Evolutionary conservation across 441 rosid genomes (phyloP).

Genomic region (Brassica hybrid): DNA sequence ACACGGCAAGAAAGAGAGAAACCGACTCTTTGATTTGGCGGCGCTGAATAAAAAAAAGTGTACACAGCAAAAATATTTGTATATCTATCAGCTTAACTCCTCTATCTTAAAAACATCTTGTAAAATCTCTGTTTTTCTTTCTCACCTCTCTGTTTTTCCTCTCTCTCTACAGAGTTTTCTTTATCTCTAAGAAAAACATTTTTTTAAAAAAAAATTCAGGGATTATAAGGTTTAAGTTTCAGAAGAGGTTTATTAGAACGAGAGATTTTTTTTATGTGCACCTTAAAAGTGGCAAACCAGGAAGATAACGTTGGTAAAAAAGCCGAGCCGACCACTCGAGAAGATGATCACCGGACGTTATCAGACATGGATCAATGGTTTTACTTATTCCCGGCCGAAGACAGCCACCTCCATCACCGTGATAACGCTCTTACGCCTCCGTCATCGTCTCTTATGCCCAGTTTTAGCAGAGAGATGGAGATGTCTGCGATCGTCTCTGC

Average conservation of each 20-base stretch:
- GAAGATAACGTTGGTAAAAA: slow-evolving; percentile 39
- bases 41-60: slow-evolving; percentile 13
- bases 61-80: slow-evolving; percentile 3
- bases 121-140: slow-evolving; percentile 10
- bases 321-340: slow-evolving; percentile 28
- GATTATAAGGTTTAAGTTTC: slow-evolving; percentile 30
- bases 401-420: background rate
- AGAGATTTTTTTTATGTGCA: slow-evolving; percentile 31
- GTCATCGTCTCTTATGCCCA: background rate
- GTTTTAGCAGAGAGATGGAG: slow-evolving; percentile 46
- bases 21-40: slow-evolving; percentile 43
- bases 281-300: slow-evolving; percentile 46
- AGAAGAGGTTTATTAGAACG: background rate
- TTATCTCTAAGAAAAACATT: slow-evolving; percentile 35
- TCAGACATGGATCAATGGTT: slow-evolving; percentile 41
- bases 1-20: slow-evolving; percentile 31
- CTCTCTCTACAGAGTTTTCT: slow-evolving; percentile 41
- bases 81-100: slow-evolving; percentile 33
- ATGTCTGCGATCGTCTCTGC: slow-evolving; percentile 50
- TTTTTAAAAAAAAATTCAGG: background rate
- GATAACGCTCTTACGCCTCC: slow-evolving; percentile 1
- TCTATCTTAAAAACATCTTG: slow-evolving; percentile 19
- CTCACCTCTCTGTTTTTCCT: background rate
- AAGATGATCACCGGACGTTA: slow-evolving; percentile 35
- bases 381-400: slow-evolving; percentile 20